Evolutionary conservation across 2,329 filamentous ascomycete species (phyloP), one percentile per base, ranked within the genome.

Genomic region (Chaetomium strumarium): DNA sequence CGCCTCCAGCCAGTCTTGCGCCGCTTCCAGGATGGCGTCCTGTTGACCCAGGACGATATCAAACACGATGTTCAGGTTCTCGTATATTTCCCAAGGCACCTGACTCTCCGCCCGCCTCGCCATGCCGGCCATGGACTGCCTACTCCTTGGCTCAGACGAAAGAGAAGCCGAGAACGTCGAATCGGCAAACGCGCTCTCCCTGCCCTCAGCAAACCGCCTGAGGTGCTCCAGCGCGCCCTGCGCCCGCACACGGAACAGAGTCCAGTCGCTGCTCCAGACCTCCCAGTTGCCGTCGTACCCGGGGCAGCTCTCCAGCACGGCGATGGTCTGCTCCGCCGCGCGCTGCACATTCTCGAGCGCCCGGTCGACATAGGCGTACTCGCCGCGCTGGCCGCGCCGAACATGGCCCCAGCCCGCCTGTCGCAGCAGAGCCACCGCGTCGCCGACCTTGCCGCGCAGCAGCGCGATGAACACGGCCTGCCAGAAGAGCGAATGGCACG

Each of bases 1-100:
- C 0, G 90, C 91, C 72, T 97, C 92, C 47, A 92, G 83, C 92
- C 92, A 97, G 68, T 96, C 91, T 63, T 92, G 84, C 1, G 90
- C 82, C 41, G 84, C 81, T 43, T 84, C 80, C 55, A 95, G 74
- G 48, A 96, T 88, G 17, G 90, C 84, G 34, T 85, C 80, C 10
- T 83, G 77, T 58, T 86, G 81, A 34, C 92, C 91, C 5, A 93
- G 77, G 1, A 95, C 72, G 55, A 95, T 85, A 33, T 85, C 84
- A 66, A 96, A 96, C 6, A 96, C 72, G 12, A 83, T 83, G 59
- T 86, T 82, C 49, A 97, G 73, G 60, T 86, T 90, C 65, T 96
- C 86, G 66, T 95, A 96, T 29, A 97, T 83, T 20, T 87, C 83
- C 88, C 88, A 96, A 0, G 91, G 92, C 33, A 96, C 85, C 60